Evolutionary conservation across 257 asterid genomes (phyloP), one percentile per base, ranked within the genome.

Genomic region (Penstemon davidsonii): DNA sequence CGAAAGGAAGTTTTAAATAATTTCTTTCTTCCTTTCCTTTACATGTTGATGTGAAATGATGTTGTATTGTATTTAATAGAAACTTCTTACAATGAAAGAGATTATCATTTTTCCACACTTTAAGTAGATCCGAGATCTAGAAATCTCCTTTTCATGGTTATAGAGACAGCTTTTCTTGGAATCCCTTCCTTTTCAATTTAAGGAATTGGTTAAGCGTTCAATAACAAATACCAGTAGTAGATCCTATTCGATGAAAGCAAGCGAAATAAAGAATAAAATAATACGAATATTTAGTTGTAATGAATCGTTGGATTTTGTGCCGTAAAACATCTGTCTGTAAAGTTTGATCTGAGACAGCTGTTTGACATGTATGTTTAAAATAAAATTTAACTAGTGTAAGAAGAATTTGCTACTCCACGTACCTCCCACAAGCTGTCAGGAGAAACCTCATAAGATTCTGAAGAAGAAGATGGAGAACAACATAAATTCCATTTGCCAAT

Each of bases 361-460:
- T 60, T 70, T 55, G 41, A 15, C 45, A 67, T 55, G 42, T 8
- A 45, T 61, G 60, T 53, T 64, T 33, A 18, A 3, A 40, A 19
- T 13, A 4, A 12, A 3, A 15, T 54, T 39, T 40, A 51, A 66
- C 71, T 54, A 62, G 60, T 49, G 25, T 44, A 68, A 60, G 74
- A 64, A 63, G 64, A 70, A 69, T 42, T n/a, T 42, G 38, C 18
- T 52, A 39, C 36, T 55, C 39, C 67, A 68, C 74, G 3, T 81
- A 92, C 98, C 96, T 92, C 86, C 98, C 98, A 92, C 81, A 92
- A 86, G 77, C 92, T 92, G 71, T 86, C 88, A 7, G 92, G 88
- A 72, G 96, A 79, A 66, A 85, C 84, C 45, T 82, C 86, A 12
- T 42, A 77, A 36, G 60, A 43, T 72, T 85, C 84, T 47, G 82